phyloP scores from a whole-genome alignment of 768 basidiomycete genomes.

The Leucocoprinus birnbaumii region DNA sequence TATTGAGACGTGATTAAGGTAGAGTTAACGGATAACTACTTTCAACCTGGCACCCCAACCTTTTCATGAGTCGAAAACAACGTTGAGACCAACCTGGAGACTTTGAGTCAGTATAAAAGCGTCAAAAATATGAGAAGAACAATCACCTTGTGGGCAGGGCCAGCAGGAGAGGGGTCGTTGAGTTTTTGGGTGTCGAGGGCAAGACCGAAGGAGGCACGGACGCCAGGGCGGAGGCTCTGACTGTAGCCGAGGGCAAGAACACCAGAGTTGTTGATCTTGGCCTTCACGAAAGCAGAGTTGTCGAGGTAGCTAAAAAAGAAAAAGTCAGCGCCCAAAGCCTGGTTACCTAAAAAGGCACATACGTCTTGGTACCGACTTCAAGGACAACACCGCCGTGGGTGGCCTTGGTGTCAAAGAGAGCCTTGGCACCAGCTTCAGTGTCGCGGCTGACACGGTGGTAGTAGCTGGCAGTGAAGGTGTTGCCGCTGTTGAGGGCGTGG shows the following conservation, averaged over 20 bases:
- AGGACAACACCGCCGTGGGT: slow-evolving; percentile 83
- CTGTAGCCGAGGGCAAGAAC: slow-evolving; percentile 90
- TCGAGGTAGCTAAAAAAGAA: slow-evolving; percentile 64
- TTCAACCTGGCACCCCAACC: slow-evolving; percentile 30
- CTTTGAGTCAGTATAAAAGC: not conserved
- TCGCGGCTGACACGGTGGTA: slow-evolving; percentile 94
- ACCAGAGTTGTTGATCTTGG: slow-evolving; percentile 98
- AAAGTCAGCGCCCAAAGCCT: slow-evolving; percentile 2
- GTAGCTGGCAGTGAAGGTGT: slow-evolving; percentile 92
- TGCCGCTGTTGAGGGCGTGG: slow-evolving; percentile 93
- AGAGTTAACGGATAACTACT: slow-evolving; percentile 27
- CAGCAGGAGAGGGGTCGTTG: slow-evolving; percentile 63
- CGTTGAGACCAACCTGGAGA: slow-evolving; percentile 64
- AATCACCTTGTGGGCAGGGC: slow-evolving; percentile 75
- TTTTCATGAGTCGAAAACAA: slow-evolving; percentile 69
- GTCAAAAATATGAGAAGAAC: not conserved
- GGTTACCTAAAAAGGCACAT: slow-evolving; percentile 30
- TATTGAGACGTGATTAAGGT: slow-evolving; percentile 11
- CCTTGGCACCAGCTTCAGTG: slow-evolving; percentile 95
- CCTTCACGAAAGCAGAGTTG: slow-evolving; percentile 89
- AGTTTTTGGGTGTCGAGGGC: slow-evolving; percentile 93
- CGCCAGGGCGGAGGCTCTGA: slow-evolving; percentile 90
- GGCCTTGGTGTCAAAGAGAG: slow-evolving; percentile 92
- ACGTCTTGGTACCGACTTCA: slow-evolving; percentile 96
- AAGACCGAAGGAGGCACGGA: slow-evolving; percentile 91